phyloP scores from a whole-genome alignment of 2,329 filamentous ascomycete genomes.

The Madurella mycetomatis region DNA sequence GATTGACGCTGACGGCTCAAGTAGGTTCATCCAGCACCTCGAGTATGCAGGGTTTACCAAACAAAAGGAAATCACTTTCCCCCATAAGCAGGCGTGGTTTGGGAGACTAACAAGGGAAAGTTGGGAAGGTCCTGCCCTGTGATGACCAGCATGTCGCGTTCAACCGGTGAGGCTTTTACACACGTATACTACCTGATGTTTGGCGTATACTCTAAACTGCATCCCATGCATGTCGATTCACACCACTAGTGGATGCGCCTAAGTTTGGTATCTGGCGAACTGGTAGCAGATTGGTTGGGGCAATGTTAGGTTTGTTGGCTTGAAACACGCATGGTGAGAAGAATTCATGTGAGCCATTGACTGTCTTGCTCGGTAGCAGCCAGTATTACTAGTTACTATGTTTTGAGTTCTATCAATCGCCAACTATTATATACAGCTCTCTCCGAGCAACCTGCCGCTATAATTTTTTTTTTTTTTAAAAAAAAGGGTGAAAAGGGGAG shows the following conservation, averaged over 20 bases:
- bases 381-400: too few relatives aligned
- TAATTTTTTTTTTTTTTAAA: too few relatives aligned
- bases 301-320: too few relatives aligned
- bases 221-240: background rate
- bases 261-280: too few relatives aligned
- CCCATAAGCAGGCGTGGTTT: slow-evolving; percentile 88
- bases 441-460: too few relatives aligned
- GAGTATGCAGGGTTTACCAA: slow-evolving; percentile 75
- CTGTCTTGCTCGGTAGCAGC: too few relatives aligned
- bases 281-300: too few relatives aligned
- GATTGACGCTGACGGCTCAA: background rate
- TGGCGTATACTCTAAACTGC: background rate
- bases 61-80: slow-evolving; percentile 79
- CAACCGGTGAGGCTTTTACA: background rate
- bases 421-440: too few relatives aligned
- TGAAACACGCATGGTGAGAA: too few relatives aligned
- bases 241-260: too few relatives aligned
- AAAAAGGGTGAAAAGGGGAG: background rate
- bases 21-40: slow-evolving; percentile 67
- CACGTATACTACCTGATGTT: background rate
- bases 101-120: slow-evolving; percentile 74
- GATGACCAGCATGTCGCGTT: background rate
- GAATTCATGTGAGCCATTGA: too few relatives aligned
- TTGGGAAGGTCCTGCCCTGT: slow-evolving; percentile 68
- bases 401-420: too few relatives aligned